Evolutionary conservation across 768 basidiomycete species (phyloP).

Genomic region (Leccinellum rugosiceps): DNA sequence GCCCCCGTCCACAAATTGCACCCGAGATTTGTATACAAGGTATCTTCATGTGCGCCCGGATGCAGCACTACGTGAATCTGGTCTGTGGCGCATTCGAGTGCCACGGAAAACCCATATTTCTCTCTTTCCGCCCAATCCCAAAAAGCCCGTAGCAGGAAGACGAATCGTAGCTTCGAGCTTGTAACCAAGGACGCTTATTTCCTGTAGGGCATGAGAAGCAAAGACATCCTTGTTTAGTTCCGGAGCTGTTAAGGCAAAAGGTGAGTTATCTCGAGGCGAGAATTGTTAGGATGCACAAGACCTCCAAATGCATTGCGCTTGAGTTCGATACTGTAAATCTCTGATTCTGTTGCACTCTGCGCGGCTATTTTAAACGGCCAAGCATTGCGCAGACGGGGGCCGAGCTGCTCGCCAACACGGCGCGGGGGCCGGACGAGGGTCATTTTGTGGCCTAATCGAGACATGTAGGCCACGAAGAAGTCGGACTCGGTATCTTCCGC

Average conservation of each 20-base stretch:
- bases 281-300: slow-evolving; percentile 5
- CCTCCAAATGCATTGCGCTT: slow-evolving; percentile 41
- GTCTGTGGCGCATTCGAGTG: slow-evolving; percentile 25
- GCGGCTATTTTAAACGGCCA: slow-evolving; percentile 42
- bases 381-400: slow-evolving; percentile 35
- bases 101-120: slow-evolving; percentile 69
- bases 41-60: slow-evolving; percentile 19
- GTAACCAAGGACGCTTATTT: slow-evolving; percentile 54
- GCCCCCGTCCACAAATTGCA: not conserved
- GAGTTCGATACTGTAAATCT: slow-evolving; percentile 54
- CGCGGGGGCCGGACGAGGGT: slow-evolving; percentile 41
- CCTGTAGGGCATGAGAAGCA: slow-evolving; percentile 59
- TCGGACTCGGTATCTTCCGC: slow-evolving; percentile 45
- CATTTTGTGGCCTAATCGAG: slow-evolving; percentile 56
- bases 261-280: slow-evolving; percentile 1
- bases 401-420: slow-evolving; percentile 37
- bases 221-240: slow-evolving; percentile 53
- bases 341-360: slow-evolving; percentile 46
- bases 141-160: slow-evolving; percentile 41
- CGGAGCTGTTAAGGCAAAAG: slow-evolving; percentile 26
- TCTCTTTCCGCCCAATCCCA: slow-evolving; percentile 41
- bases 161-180: slow-evolving; percentile 66
- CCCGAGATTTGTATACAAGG: not conserved
- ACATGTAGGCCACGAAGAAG: slow-evolving; percentile 68
- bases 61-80: slow-evolving; percentile 26